Conservation (phyloP, 805 yeast species). For the Jamesozyma rosinii region DNA sequence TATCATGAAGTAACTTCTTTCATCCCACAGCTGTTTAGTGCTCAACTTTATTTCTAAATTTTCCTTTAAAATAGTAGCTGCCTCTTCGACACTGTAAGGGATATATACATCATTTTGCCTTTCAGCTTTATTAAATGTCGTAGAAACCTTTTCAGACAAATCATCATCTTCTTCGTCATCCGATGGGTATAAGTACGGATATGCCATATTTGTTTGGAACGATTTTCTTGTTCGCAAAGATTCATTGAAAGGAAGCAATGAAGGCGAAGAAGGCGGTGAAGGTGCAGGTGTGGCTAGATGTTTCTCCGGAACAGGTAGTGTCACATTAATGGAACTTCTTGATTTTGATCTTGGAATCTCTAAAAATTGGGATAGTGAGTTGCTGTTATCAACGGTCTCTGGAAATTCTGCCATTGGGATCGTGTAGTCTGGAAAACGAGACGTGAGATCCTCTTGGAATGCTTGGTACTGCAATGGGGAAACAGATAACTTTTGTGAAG, state of each 20-base stretch:
- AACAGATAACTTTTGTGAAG: slow-evolving; percentile 36
- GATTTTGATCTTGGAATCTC: slow-evolving; percentile 47
- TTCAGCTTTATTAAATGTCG: not conserved
- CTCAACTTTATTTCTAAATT: slow-evolving; percentile 59
- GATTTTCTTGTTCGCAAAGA: slow-evolving; percentile 39
- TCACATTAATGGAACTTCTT: slow-evolving; percentile 23
- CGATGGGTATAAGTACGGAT: slow-evolving; percentile 58
- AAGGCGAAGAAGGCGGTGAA: slow-evolving; percentile 60
- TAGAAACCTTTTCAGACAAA: slow-evolving; percentile 7
- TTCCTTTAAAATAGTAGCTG: slow-evolving; percentile 54
- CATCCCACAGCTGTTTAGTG: slow-evolving; percentile 62
- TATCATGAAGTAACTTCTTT: slow-evolving; percentile 58
- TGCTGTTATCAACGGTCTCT: slow-evolving; percentile 37
- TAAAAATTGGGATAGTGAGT: slow-evolving; percentile 50
- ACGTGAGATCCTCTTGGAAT: slow-evolving; percentile 61
- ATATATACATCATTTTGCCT: slow-evolving; percentile 24
- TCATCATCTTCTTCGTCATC: slow-evolving; percentile 30
- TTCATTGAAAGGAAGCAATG: slow-evolving; percentile 13
- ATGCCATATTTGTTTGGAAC: slow-evolving; percentile 56
- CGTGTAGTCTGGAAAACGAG: slow-evolving; percentile 64
- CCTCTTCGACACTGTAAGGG: slow-evolving; percentile 74
- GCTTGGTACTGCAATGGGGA: slow-evolving; percentile 82
- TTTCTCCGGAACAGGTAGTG: slow-evolving; percentile 24
- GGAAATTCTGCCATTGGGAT: slow-evolving; percentile 46
- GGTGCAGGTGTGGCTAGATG: slow-evolving; percentile 79